A percentile compares a stretch with the other conserved stretches of the same genome.
Evolutionary conservation across 352 stramenopile genomes (phyloP).

Genomic region (Globisporangium recalcitrans): DNA sequence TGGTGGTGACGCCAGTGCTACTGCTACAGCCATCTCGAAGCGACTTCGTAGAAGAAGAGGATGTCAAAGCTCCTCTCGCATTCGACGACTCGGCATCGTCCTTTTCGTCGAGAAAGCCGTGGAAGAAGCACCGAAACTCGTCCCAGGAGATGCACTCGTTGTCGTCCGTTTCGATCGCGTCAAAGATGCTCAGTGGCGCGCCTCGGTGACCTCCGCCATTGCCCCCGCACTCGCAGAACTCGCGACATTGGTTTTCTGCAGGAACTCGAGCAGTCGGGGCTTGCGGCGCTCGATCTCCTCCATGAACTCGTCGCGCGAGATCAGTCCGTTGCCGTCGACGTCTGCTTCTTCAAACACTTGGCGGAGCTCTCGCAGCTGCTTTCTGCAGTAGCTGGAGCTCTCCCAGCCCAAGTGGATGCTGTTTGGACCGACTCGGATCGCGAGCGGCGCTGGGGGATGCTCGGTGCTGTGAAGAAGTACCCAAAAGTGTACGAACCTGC

Average conservation of each 20-base stretch:
- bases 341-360: conserved; percentile 82
- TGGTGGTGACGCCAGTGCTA: not conserved
- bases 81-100: conserved; percentile 19
- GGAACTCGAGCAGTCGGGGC: conserved; percentile 63
- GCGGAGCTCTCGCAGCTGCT: conserved; percentile 66
- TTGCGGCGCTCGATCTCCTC: conserved; percentile 78
- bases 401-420: conserved; percentile 80
- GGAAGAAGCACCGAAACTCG: conserved; percentile 80
- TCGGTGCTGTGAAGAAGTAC: conserved; percentile 82
- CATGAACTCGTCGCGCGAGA: conserved; percentile 84
- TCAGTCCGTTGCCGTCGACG: conserved; percentile 58
- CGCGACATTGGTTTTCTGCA: conserved; percentile 50
- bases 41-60: conserved; percentile 10
- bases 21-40: conserved; percentile 2
- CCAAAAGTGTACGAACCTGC: conserved; percentile 79
- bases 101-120: conserved; percentile 43
- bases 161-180: conserved; percentile 87
- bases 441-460: conserved; percentile 55
- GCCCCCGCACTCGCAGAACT: not conserved
- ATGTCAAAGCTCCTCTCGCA: not conserved
- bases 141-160: conserved; percentile 85
- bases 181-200: conserved; percentile 72
- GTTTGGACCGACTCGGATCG: conserved; percentile 54
- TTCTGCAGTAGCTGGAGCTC: conserved; percentile 55
- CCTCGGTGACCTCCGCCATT: not conserved